Base-by-base conservation (phyloP, 2,329 filamentous ascomycete species). In the Fusarium hainanense region DNA sequence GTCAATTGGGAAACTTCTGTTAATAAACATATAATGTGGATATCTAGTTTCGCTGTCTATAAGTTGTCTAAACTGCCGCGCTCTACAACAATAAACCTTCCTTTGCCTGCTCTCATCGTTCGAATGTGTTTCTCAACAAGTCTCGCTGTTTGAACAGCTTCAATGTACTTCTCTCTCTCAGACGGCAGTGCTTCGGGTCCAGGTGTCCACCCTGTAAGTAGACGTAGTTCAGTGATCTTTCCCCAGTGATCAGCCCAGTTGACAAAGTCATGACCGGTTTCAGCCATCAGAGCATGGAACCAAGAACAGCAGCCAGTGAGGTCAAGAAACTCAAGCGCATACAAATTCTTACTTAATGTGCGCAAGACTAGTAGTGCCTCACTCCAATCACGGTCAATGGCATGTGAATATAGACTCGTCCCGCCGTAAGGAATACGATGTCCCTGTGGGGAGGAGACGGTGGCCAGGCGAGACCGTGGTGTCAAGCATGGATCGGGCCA, bases 401-500 rank as follows among this genome's bases (percentile, higher is more conserved):
- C 81, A 68, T 89, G 87, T 21, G 87, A 88, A 76, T 90, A 89
- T 11, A 82, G 79, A 10, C 83, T 85, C 4, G 87, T 88, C 20
- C 84, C 86, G 37, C 85, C 82, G 66, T 88, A 89, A 40, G 84
- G 83, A 12, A 88, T 76, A 16, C 74, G 77, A 30, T 72, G 79
- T 28, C 82, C 85, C 32, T 82, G 77, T 7, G 80, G 79, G 7
- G 84, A 82, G 2, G 81, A 77, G 4, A 89, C 77, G 3, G 84
- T 83, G 1, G 85, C 78, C 27, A 80, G 80, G 60, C 81, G 83
- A 9, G 87, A 83, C 68, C 86, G 85, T 11, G 86, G 85, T 3
- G 87, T 87, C n/a, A 88, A 77, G 18, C 83, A 83, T 3, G 89
- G 89, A 51, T 84, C 83, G 2, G 89, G 88, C 89, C 89, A 90